phyloP scores from a whole-genome alignment of 1,284 basidiomycete species.

The Jaminaea rosea region DNA sequence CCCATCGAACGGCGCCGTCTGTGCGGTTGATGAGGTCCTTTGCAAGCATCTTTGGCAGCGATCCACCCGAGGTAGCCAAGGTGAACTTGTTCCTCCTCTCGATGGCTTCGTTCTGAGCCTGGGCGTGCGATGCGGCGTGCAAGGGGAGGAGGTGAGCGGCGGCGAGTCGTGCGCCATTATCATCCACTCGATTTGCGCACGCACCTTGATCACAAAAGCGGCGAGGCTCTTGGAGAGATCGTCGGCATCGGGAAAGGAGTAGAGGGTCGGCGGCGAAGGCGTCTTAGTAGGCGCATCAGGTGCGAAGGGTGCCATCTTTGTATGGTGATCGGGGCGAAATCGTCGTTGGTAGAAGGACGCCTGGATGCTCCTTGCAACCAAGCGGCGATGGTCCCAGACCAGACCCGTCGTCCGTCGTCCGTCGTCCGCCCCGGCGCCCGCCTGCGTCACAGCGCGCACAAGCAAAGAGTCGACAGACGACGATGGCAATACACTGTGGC shows the following conservation, averaged over 20 bases:
- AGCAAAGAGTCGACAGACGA: no score
- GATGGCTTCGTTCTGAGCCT: conserved; percentile 77
- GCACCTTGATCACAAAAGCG: conserved; percentile 65
- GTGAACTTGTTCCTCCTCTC: conserved; percentile 81
- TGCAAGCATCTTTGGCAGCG: conserved; percentile 72
- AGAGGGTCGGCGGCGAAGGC: conserved; percentile 57
- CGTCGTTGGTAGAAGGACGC: no score
- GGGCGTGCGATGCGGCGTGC: background rate
- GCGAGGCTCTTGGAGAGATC: conserved; percentile 58
- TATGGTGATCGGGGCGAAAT: no score
- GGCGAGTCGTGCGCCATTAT: background rate
- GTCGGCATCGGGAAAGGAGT: conserved; percentile 60
- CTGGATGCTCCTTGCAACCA: no score
- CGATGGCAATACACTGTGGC: no score
- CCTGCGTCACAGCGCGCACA: no score
- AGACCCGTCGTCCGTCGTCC: no score
- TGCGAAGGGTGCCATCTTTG: conserved; percentile 30
- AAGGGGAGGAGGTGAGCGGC: background rate
- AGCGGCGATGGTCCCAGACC: no score
- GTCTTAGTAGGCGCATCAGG: conserved; percentile 25
- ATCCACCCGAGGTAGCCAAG: conserved; percentile 85
- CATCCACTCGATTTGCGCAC: background rate
- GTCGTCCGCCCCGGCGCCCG: no score
- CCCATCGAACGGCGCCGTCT: conserved; percentile 70
- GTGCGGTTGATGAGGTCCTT: conserved; percentile 60